Evolutionary conservation across 768 basidiomycete species (phyloP).

Genomic region (Pleurotus ostreatus): DNA sequence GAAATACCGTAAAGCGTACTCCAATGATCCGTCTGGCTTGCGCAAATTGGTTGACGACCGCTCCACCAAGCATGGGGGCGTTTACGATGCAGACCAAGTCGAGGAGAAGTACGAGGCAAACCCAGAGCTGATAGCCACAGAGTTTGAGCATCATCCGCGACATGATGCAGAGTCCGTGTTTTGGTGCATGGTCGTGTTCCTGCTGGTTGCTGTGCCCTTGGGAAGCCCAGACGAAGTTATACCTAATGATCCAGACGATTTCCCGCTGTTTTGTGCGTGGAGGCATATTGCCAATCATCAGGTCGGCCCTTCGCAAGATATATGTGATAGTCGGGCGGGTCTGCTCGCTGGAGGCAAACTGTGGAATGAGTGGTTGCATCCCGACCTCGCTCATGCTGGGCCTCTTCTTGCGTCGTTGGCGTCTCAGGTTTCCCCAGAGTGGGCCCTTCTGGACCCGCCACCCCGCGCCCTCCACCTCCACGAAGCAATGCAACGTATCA

Average conservation of each 20-base stretch:
- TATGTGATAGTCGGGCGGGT: too few relatives aligned
- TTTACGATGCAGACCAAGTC: neutral
- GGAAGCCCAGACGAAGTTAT: neutral
- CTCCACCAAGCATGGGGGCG: neutral
- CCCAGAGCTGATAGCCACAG: neutral
- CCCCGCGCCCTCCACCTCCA: conserved; percentile 3
- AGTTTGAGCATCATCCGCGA: neutral
- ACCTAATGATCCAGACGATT: too few relatives aligned
- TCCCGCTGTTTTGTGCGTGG: too few relatives aligned
- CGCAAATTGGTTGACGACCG: too few relatives aligned
- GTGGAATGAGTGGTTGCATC: conserved; percentile 6
- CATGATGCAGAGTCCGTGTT: conserved; percentile 8
- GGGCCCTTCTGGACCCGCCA: neutral
- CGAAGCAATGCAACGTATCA: conserved; percentile 8
- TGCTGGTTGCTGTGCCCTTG: neutral
- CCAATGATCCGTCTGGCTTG: too few relatives aligned
- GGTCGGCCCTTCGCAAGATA: too few relatives aligned
- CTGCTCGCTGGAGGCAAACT: too few relatives aligned
- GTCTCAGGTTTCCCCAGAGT: conserved; percentile 1
- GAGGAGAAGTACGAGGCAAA: neutral
- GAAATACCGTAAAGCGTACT: neutral
- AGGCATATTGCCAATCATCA: too few relatives aligned
- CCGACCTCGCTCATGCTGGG: neutral
- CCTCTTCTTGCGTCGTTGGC: neutral
- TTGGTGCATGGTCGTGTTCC: conserved; percentile 6